phyloP scores from a whole-genome alignment of 2,329 filamentous ascomycete genomes.

The Gnomoniopsis sp. region DNA sequence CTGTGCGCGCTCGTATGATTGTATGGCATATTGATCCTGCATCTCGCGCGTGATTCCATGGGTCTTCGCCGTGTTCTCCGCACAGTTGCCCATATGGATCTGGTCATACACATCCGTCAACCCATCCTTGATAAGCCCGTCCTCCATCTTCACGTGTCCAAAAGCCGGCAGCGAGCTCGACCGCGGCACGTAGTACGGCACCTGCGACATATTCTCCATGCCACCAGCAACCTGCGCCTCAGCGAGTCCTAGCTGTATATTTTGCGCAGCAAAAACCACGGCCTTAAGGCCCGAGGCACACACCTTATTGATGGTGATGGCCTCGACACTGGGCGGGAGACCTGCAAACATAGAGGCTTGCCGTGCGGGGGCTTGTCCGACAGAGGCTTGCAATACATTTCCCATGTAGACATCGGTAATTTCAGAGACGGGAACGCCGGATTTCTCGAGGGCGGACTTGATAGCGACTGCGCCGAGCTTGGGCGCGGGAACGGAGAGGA shows the following conservation, averaged over 20 bases:
- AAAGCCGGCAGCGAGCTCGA: slow-evolving; percentile 81
- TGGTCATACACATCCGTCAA: slow-evolving; percentile 95
- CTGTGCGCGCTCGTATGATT: slow-evolving; percentile 85
- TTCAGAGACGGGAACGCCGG: slow-evolving; percentile 72
- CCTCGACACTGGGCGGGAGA: slow-evolving; percentile 75
- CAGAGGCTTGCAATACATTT: slow-evolving; percentile 79
- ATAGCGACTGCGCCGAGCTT: slow-evolving; percentile 87
- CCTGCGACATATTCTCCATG: slow-evolving; percentile 97
- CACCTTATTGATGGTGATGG: slow-evolving; percentile 95
- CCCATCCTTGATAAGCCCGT: slow-evolving; percentile 91
- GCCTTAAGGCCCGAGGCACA: slow-evolving; percentile 95
- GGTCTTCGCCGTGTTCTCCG: slow-evolving; percentile 91
- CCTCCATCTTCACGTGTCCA: slow-evolving; percentile 82
- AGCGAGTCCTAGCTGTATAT: slow-evolving; percentile 86
- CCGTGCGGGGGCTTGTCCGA: slow-evolving; percentile 87
- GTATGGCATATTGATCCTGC: slow-evolving; percentile 88
- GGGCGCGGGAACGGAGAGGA: slow-evolving; percentile 78
- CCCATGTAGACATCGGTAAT: slow-evolving; percentile 97
- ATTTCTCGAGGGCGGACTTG: slow-evolving; percentile 84
- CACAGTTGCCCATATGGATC: slow-evolving; percentile 97
- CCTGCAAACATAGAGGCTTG: slow-evolving; percentile 90
- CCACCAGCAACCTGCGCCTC: slow-evolving; percentile 90
- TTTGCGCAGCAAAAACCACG: slow-evolving; percentile 84
- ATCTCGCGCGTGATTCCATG: slow-evolving; percentile 74
- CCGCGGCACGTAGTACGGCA: slow-evolving; percentile 85